phyloP scores from a whole-genome alignment of 352 stramenopile genomes.

The Aphanomyces cochlioides region DNA sequence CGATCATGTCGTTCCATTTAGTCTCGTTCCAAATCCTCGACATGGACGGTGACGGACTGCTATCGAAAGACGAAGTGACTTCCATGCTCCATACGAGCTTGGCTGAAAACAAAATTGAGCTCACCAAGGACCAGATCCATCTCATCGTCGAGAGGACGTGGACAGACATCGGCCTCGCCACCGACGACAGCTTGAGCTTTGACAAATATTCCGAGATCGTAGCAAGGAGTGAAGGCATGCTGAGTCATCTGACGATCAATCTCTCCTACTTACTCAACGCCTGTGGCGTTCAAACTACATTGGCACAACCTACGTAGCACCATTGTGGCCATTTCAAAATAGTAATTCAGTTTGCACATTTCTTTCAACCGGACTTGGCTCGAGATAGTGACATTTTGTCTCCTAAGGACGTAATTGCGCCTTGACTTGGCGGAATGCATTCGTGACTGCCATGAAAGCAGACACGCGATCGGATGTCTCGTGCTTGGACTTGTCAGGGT shows the following conservation, averaged over 20 bases:
- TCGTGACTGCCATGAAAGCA: slow-evolving; percentile 72
- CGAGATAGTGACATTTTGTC: neutral
- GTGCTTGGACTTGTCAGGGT: slow-evolving; percentile 70
- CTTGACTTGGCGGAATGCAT: slow-evolving; percentile 41
- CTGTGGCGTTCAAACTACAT: slow-evolving; percentile 1
- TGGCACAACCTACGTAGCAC: neutral
- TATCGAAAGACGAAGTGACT: slow-evolving; percentile 66
- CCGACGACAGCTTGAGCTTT: slow-evolving; percentile 70
- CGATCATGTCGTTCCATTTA: slow-evolving; percentile 28
- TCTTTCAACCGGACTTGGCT: no score
- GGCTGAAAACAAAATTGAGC: slow-evolving; percentile 73
- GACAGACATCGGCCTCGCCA: slow-evolving; percentile 56
- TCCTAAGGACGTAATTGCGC: neutral
- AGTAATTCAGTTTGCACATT: neutral
- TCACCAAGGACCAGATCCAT: slow-evolving; percentile 54
- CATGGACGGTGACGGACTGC: slow-evolving; percentile 64
- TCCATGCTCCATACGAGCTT: slow-evolving; percentile 69
- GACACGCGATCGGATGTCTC: slow-evolving; percentile 51
- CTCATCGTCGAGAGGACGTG: slow-evolving; percentile 73
- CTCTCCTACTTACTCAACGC: slow-evolving; percentile 38
- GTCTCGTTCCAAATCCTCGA: slow-evolving; percentile 78
- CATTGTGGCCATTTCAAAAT: neutral
- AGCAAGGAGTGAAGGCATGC: slow-evolving; percentile 62
- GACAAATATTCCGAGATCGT: slow-evolving; percentile 65
- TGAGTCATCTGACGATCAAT: slow-evolving; percentile 81